Evolutionary conservation across 345 rosid species (phyloP).

Genomic region (Punica granatum): DNA sequence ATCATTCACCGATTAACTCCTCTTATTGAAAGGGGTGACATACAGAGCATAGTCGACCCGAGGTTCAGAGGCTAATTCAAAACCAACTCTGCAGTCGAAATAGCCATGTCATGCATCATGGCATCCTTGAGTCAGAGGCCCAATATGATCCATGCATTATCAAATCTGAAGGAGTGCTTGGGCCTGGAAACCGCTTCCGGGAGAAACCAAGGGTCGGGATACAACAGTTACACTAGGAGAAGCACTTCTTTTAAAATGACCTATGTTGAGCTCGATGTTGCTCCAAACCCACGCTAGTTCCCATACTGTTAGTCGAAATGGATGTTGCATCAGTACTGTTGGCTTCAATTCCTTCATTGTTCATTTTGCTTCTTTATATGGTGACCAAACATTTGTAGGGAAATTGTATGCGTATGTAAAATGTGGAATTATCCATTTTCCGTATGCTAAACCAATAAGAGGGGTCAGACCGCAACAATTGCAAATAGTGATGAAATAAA

Average conservation of each 20-base stretch:
- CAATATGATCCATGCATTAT: constrained; percentile 11
- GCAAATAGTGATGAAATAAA: neutral
- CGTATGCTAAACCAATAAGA: neutral
- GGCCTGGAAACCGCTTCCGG: constrained; percentile 8
- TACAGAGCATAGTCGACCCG: constrained; percentile 21
- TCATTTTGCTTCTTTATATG: neutral
- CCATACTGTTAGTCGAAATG: neutral
- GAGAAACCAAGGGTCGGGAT: neutral
- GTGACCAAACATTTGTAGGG: neutral
- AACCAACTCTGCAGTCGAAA: constrained; percentile 18
- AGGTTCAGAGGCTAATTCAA: constrained; percentile 15
- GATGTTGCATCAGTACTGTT: neutral
- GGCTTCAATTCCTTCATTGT: neutral
- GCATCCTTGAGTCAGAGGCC: constrained; percentile 19
- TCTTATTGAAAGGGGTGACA: constrained; percentile 21
- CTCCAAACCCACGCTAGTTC: neutral
- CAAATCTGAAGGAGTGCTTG: constrained; percentile 22
- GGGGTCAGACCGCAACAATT: neutral
- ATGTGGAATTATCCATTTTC: neutral
- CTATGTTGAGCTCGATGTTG: neutral
- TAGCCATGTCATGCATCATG: constrained; percentile 21
- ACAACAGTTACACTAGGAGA: neutral
- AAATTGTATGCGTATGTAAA: neutral
- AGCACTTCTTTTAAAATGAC: constrained; percentile 2
- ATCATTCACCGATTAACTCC: constrained; percentile 16